Evolutionary conservation across 192 early-diverging fungal species (phyloP), one percentile per base, ranked within the genome.

Genomic region (Geosiphon pyriformis): DNA sequence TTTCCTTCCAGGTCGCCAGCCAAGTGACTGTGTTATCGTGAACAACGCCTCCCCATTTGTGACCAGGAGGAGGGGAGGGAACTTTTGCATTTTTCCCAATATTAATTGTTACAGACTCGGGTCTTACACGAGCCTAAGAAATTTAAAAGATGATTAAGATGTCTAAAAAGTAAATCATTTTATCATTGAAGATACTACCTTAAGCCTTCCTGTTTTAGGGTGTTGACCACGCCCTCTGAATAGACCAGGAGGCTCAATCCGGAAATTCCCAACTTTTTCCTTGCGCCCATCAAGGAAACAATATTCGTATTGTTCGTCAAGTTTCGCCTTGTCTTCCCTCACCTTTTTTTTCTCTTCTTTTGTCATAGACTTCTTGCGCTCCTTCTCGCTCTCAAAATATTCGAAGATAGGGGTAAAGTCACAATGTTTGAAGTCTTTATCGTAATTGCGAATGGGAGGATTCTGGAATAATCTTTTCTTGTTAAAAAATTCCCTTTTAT

Each of bases 1-100:
- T 98, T 68, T 98, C 96, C 71, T 94, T 97, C 96, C 96, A 98
- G 34, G 83, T 95, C 1, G 96, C 96, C 35, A 98, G 78, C 96
- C 96, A 98, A 18, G 91, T 94, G 37, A 94, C 94, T 1, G 83
- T 92, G 70, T 91, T 88, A 66, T 98, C 94, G 67, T 97, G 91
- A 12, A 87, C 81, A 52, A 98, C 86, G 15, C 79, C 73, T 34
- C 80, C 88, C 96, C 96, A 98, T 27, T 79, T 78, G 74, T 98
- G 96, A 23, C 95, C 96, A 0, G 80, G 75, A 23, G 94, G 93
- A 17, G 96, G 86, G 27, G 82, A 76, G 10, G 96, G 96, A 18
- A 96, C 70, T 61, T 76, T 74, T 22, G 89, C 89, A 54, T 83
- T 83, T 52, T 85, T 74, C 37, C 91, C 88, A 55, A 98, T 80